These are phyloP conservation scores for Lachancea thermotolerans DNA, from an alignment of 805 yeast species.

Conservation along the genomic window DNA sequence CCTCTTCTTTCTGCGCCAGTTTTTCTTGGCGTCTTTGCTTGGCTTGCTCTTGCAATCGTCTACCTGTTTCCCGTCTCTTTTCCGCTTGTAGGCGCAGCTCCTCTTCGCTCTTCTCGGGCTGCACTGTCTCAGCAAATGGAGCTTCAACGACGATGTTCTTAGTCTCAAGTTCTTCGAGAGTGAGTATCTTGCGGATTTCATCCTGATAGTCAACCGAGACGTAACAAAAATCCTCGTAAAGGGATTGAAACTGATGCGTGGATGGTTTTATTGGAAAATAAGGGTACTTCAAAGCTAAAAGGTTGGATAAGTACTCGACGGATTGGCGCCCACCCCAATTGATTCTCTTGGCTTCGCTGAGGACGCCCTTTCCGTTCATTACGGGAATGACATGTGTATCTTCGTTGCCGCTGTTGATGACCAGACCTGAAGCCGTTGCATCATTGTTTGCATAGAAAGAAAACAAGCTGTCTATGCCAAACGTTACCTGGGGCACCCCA, in stretches of 20 bases:
- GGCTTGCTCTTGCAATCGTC: slow-evolving; percentile 88
- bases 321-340: slow-evolving; percentile 89
- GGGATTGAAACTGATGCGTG: slow-evolving; percentile 52
- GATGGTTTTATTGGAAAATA: slow-evolving; percentile 75
- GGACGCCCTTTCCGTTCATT: slow-evolving; percentile 55
- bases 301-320: slow-evolving; percentile 51
- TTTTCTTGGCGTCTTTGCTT: slow-evolving; percentile 77
- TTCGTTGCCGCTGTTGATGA: slow-evolving; percentile 77
- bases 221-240: slow-evolving; percentile 74
- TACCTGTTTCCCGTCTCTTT: slow-evolving; percentile 77
- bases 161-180: slow-evolving; percentile 54
- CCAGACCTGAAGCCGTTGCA: slow-evolving; percentile 49
- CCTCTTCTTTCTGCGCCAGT: slow-evolving; percentile 71
- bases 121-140: slow-evolving; percentile 61
- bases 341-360: slow-evolving; percentile 67
- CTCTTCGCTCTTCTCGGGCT: slow-evolving; percentile 73
- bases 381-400: slow-evolving; percentile 81
- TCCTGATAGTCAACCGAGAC: slow-evolving; percentile 59
- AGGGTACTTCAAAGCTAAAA: slow-evolving; percentile 79
- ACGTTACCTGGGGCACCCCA: slow-evolving; percentile 61
- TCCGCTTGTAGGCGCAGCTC: slow-evolving; percentile 73
- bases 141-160: slow-evolving; percentile 79
- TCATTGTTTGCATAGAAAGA: slow-evolving; percentile 56
- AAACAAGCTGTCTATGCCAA: slow-evolving; percentile 80
- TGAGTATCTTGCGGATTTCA: slow-evolving; percentile 53